A percentile compares a stretch with the other conserved stretches of the same genome.
Conservation (phyloP, 2,329 filamentous ascomycete genomes). For the Alternaria sp. region DNA sequence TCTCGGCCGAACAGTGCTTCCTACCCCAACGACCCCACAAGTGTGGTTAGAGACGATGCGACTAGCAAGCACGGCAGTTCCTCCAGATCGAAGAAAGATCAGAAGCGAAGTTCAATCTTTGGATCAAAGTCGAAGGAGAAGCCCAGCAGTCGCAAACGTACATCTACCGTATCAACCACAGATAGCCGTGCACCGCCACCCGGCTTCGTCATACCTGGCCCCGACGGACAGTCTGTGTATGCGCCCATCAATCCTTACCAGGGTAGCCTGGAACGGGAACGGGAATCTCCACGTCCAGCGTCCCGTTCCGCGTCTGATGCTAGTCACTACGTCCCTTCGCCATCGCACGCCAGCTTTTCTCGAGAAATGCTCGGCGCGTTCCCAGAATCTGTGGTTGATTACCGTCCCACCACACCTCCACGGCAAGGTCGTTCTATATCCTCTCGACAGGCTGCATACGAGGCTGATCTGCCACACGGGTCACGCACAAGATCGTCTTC, state of each 20-base stretch:
- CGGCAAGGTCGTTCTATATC: constrained; percentile 24
- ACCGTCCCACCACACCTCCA: constrained; percentile 29
- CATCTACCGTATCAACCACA: constrained; percentile 29
- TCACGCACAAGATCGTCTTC: constrained; percentile 29
- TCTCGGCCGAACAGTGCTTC: constrained; percentile 31
- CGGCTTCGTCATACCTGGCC: constrained; percentile 57
- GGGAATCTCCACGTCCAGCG: constrained; percentile 49
- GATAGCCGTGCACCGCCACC: constrained; percentile 46
- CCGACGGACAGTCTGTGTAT: constrained; percentile 57
- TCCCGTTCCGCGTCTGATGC: constrained; percentile 51
- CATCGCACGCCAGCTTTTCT: constrained; percentile 40
- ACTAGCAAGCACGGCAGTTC: constrained; percentile 39
- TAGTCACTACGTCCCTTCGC: constrained; percentile 24
- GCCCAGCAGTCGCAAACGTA: constrained; percentile 38
- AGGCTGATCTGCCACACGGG: constrained; percentile 19
- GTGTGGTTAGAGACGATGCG: constrained; percentile 33
- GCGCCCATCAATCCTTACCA: constrained; percentile 53
- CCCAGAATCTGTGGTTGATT: constrained; percentile 44
- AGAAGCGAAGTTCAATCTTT: constrained; percentile 38
- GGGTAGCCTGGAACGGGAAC: constrained; percentile 44
- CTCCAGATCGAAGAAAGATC: constrained; percentile 46
- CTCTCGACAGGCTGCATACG: constrained; percentile 21
- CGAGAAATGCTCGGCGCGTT: constrained; percentile 49
- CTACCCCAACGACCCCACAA: constrained; percentile 39
- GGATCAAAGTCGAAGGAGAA: constrained; percentile 40